Evolutionary conservation across 352 stramenopile species (phyloP).

Genomic region (Globisporangium okanoganense): DNA sequence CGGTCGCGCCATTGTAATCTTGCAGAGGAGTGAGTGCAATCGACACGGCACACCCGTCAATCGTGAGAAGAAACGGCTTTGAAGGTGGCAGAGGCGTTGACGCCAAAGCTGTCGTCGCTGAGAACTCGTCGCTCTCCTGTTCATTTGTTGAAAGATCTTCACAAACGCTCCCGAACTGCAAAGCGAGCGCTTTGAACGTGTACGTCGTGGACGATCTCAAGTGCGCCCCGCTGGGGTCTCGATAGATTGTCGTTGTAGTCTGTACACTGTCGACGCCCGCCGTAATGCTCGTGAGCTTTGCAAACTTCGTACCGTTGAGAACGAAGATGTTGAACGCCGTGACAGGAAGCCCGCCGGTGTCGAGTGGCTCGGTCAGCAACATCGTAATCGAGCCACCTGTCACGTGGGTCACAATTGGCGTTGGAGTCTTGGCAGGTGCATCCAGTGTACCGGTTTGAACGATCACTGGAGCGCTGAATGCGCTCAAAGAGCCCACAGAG

Average conservation of each 20-base stretch:
- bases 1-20: conserved; percentile 31
- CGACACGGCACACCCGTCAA: conserved; percentile 18
- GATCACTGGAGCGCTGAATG: conserved; percentile 20
- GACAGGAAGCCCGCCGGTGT: conserved; percentile 37
- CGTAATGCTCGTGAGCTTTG: conserved; percentile 24
- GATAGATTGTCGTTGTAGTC: conserved; percentile 17
- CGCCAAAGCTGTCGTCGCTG: conserved; percentile 21
- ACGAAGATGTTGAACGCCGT: conserved; percentile 30
- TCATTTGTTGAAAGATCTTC: conserved; percentile 22
- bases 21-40: conserved; percentile 19
- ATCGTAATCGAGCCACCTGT: conserved; percentile 39
- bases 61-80: conserved; percentile 11
- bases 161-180: conserved; percentile 36
- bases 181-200: conserved; percentile 37
- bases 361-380: conserved; percentile 26
- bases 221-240: conserved; percentile 9
- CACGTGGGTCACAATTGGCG: conserved; percentile 21
- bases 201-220: conserved; percentile 30
- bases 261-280: conserved; percentile 15
- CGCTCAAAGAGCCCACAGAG: conserved; percentile 16
- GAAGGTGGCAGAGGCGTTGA: conserved; percentile 25
- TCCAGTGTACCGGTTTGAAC: conserved; percentile 26
- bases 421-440: conserved; percentile 32
- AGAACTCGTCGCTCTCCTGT: conserved; percentile 29
- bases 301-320: conserved; percentile 12